A percentile compares a stretch with the other conserved stretches of the same genome.
These are phyloP conservation scores for Boletus vermiculosoides DNA, from an alignment of 768 basidiomycete species.

Conservation along the genomic window DNA sequence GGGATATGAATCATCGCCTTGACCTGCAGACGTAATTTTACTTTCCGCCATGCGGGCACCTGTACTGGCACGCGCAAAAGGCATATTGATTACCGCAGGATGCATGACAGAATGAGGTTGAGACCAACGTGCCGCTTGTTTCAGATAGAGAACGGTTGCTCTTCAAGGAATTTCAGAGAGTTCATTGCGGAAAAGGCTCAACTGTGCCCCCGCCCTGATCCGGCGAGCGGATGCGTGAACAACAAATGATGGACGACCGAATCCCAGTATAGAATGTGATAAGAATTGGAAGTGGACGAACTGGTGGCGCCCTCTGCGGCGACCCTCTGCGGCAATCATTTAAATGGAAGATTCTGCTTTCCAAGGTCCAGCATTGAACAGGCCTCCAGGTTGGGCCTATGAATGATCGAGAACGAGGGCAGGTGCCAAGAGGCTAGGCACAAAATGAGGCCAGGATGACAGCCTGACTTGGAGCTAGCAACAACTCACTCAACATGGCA, in stretches of 20 bases:
- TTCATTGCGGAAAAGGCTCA: background rate
- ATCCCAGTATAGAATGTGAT: background rate
- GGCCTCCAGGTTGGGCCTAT: background rate
- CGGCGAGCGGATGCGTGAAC: background rate
- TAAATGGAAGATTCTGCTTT: background rate
- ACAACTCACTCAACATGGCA: background rate
- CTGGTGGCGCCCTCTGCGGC: background rate
- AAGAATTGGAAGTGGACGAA: background rate
- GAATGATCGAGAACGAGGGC: background rate
- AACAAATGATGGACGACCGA: background rate
- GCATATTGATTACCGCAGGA: background rate
- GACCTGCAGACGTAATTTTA: slow-evolving; percentile 4
- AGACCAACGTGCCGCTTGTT: background rate
- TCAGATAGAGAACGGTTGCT: background rate
- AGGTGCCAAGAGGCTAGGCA: background rate
- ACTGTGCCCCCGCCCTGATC: background rate
- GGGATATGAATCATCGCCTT: slow-evolving; percentile 17
- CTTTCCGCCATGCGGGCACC: background rate
- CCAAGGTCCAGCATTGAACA: background rate
- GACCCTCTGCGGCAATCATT: background rate
- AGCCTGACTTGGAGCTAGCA: background rate
- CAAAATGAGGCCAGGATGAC: background rate
- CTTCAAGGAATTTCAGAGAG: background rate
- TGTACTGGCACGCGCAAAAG: background rate
- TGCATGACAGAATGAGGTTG: background rate